phyloP scores from a whole-genome alignment of 2,329 filamentous ascomycete genomes.

The Balansia obtecta region DNA sequence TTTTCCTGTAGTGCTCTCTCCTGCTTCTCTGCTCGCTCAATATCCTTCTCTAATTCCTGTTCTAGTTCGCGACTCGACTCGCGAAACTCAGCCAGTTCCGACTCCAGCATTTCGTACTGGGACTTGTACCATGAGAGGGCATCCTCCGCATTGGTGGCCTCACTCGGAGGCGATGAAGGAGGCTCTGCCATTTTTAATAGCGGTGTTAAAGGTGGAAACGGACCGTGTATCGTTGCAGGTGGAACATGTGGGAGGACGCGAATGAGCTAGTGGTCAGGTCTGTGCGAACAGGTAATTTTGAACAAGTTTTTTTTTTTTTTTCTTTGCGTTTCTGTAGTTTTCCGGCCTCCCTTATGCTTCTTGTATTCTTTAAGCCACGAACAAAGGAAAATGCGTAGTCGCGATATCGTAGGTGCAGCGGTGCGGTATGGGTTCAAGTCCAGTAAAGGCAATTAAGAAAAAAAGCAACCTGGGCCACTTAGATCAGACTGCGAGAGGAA shows the following conservation, averaged over 20 bases:
- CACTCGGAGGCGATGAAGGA: conserved; percentile 49
- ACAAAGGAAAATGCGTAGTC: conserved; percentile 5
- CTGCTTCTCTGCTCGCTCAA: conserved; percentile 88
- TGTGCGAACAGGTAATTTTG: not conserved
- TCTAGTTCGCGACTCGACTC: conserved; percentile 89
- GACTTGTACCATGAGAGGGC: conserved; percentile 89
- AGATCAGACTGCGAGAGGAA: not conserved
- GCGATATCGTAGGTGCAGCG: not conserved
- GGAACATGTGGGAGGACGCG: not conserved
- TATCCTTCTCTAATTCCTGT: conserved; percentile 87
- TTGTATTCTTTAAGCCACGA: not conserved
- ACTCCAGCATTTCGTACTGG: conserved; percentile 86
- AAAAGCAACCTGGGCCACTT: not conserved
- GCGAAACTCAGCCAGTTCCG: conserved; percentile 87
- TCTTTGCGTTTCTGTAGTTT: not conserved
- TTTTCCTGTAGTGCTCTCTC: conserved; percentile 79
- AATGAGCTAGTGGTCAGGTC: not conserved
- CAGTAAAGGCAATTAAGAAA: not conserved
- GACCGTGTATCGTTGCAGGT: not conserved
- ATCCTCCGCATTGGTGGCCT: conserved; percentile 49
- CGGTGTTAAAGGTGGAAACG: not conserved
- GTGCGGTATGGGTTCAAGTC: not conserved
- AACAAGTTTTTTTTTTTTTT: too few species aligned
- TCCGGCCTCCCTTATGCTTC: not conserved
- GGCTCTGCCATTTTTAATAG: conserved; percentile 38